Percentiles rank a stretch among this genome's conserved stretches.
Evolutionary conservation across 2,329 filamentous ascomycete species (phyloP).

Genomic region (Fusarium irregulare): DNA sequence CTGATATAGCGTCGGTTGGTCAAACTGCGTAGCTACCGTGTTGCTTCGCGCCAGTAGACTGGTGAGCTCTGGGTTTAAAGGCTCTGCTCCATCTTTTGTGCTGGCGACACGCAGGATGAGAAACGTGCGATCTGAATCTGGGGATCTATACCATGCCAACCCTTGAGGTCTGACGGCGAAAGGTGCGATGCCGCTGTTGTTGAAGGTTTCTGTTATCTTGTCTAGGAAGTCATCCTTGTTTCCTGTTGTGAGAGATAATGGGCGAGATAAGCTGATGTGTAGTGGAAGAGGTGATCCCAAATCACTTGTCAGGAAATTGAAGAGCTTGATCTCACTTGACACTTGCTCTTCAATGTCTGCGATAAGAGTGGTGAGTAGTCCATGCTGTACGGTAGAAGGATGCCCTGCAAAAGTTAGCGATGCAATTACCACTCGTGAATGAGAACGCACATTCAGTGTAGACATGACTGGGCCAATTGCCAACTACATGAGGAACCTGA

Average conservation of each 20-base stretch:
- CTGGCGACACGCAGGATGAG: conserved; percentile 76
- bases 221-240: conserved; percentile 76
- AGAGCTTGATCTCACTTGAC: conserved; percentile 57
- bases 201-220: conserved; percentile 60
- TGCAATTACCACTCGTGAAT: neutral
- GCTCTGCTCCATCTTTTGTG: conserved; percentile 40
- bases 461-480: conserved; percentile 92
- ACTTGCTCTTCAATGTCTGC: conserved; percentile 51
- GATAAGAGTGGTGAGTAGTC: conserved; percentile 58
- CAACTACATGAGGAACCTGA: conserved; percentile 83
- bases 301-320: conserved; percentile 80
- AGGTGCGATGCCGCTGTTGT: conserved; percentile 37
- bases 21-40: conserved; percentile 73
- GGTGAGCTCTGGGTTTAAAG: conserved; percentile 66
- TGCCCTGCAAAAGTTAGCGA: conserved; percentile 59
- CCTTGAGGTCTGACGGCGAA: conserved; percentile 56
- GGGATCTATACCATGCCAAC: conserved; percentile 64
- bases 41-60: conserved; percentile 77
- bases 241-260: conserved; percentile 78
- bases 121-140: conserved; percentile 79
- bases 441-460: conserved; percentile 86
- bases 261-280: conserved; percentile 90
- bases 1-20: conserved; percentile 78
- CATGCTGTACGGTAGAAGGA: conserved; percentile 61
- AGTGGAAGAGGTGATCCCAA: conserved; percentile 82